phyloP scores from a whole-genome alignment of 2,329 filamentous ascomycete genomes.

The Fusarium tanahbumbuense region DNA sequence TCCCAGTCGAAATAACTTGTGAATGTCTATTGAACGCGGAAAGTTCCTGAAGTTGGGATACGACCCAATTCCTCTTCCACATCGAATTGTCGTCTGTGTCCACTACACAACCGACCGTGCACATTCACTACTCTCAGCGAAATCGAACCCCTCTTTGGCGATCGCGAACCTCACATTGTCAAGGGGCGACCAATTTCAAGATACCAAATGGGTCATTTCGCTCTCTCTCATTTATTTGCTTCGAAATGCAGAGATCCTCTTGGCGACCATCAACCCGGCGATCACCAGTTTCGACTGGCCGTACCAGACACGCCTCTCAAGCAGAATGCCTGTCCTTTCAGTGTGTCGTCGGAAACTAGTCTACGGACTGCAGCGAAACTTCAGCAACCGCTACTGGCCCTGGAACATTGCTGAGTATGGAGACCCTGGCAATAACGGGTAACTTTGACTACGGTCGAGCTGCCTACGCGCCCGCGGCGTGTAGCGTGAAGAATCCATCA shows the following conservation, averaged over 20 bases:
- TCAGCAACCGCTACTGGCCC: background rate
- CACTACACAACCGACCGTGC: background rate
- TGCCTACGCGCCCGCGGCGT: too few species aligned
- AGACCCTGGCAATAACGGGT: too few species aligned
- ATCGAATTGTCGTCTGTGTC: background rate
- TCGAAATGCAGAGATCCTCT: background rate
- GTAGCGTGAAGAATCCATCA: too few species aligned
- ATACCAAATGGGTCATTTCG: background rate
- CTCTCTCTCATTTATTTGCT: background rate
- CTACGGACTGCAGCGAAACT: background rate
- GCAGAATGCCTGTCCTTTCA: too few species aligned
- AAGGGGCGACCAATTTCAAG: background rate
- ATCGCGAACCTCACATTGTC: background rate
- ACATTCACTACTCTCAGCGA: background rate
- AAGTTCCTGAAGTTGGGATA: background rate
- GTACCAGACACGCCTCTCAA: background rate
- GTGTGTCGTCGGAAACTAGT: too few species aligned
- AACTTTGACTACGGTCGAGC: fast-evolving
- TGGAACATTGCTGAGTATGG: too few species aligned
- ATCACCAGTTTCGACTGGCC: background rate
- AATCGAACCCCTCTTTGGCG: background rate
- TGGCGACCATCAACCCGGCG: too few species aligned
- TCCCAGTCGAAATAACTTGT: background rate
- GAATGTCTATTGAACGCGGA: background rate
- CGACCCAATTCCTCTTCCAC: too few species aligned